These are phyloP conservation scores for Moesziomyces globuligerus DNA, from an alignment of 1,284 basidiomycete genomes.

Conservation along the genomic window DNA sequence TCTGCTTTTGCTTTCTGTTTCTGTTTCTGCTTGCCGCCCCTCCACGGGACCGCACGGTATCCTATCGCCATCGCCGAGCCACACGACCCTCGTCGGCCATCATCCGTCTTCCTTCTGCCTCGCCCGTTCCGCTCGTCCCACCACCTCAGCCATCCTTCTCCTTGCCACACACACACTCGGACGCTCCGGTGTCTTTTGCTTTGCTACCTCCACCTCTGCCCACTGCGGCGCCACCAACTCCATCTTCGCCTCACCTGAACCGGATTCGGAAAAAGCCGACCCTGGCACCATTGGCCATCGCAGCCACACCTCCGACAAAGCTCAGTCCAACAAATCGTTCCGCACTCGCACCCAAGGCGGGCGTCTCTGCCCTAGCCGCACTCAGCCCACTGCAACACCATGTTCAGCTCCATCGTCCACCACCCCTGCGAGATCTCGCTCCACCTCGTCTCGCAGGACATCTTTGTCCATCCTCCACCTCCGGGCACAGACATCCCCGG, in stretches of 20 bases:
- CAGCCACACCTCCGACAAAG: too few species aligned
- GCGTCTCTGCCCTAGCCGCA: slow-evolving; percentile 3
- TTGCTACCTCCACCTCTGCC: too few species aligned
- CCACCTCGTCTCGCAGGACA: slow-evolving; percentile 61
- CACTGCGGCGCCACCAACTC: too few species aligned
- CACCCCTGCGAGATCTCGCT: slow-evolving; percentile 63
- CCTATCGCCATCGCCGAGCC: not conserved
- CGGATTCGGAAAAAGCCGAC: too few species aligned
- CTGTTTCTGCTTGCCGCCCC: too few species aligned
- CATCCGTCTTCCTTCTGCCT: not conserved
- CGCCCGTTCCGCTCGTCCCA: not conserved
- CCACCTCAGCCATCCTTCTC: not conserved
- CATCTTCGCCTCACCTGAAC: too few species aligned
- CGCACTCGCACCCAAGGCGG: not conserved
- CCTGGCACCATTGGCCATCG: too few species aligned
- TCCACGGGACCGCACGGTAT: too few species aligned
- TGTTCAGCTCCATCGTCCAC: slow-evolving; percentile 59
- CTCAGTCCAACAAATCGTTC: too few species aligned
- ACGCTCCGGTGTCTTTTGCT: too few species aligned
- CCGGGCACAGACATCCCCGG: slow-evolving; percentile 51
- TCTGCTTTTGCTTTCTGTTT: not conserved
- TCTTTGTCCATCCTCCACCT: slow-evolving; percentile 61
- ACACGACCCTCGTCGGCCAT: not conserved
- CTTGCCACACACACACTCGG: too few species aligned
- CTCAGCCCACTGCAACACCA: slow-evolving; percentile 7